Evolutionary conservation across 1,284 basidiomycete species (phyloP), one percentile per base, ranked within the genome.

Genomic region (Wolfiporia cocos): DNA sequence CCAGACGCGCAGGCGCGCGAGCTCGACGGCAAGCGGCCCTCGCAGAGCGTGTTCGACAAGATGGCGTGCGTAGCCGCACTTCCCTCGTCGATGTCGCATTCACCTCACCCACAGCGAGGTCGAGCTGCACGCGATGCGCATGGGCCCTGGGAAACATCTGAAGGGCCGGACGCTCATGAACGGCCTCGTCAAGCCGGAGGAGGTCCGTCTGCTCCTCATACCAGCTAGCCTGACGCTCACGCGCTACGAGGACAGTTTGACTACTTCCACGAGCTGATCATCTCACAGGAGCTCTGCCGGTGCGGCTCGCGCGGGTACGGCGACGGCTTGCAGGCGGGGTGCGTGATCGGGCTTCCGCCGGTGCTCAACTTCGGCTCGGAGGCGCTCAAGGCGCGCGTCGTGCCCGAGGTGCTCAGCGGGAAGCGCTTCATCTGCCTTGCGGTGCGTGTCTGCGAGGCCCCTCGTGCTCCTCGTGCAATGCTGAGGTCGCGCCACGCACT

Each of bases 261-360:
- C 58, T 88, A 88, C 58, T 91, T 92, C 70, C 86, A 89, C 57
- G 89, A 91, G 71, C 70, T 92, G n/a, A 77, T 94, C 38, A 74
- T 95, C 55, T 89, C 81, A 37, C 92, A 96, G 72, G 94, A 97
- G 65, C 58, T 95, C 34, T 67, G 73, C 1, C 78, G 92, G 24
- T 73, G 75, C 42, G 74, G 71, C 14, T 70, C 74, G 6, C 71
- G 82, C 49, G 81, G 78, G 1, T 82, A 79, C 56, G 73, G 69
- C 18, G 77, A 81, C 50, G 80, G 78, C 42, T 61, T 86, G 20
- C 70, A 83, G 37, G 80, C 79, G 34, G 86, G 63, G 36, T 57
- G 53, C 37, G 61, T 64, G 32, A 65, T 65, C 34, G 63, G 63
- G 20, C 56, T 65, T 28, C 61, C 63, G 5, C 63, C 63, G 1